Conservation (phyloP, 2,329 filamentous ascomycete species). For the Atkinsonella hypoxylon region DNA sequence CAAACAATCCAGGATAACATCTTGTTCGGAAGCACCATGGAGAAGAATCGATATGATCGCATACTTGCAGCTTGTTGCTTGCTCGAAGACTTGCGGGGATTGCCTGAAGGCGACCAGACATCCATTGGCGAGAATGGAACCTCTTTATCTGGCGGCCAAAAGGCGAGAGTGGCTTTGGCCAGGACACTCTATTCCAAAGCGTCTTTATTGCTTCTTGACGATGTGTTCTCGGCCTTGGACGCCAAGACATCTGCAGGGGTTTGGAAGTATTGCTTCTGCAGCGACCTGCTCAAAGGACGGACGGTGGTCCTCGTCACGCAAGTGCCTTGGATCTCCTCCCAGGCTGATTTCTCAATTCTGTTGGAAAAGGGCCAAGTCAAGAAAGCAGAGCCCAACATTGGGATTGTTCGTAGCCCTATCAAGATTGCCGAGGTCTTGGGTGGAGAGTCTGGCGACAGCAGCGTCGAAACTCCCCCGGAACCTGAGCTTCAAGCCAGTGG, state of each 20-base stretch:
- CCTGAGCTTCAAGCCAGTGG: constrained; percentile 17
- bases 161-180: constrained; percentile 43
- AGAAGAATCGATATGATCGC: constrained; percentile 39
- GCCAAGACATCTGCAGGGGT: constrained; percentile 43
- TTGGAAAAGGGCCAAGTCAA: constrained; percentile 35
- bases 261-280: constrained; percentile 46
- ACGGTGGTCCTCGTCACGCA: constrained; percentile 48
- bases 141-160: constrained; percentile 44
- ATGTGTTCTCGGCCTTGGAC: constrained; percentile 48
- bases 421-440: constrained; percentile 26
- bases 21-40: constrained; percentile 38
- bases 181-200: constrained; percentile 46
- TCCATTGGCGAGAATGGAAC: constrained; percentile 42
- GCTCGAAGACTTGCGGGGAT: constrained; percentile 35
- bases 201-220: constrained; percentile 42
- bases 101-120: constrained; percentile 38
- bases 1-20: constrained; percentile 44
- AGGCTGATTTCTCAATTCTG: constrained; percentile 34
- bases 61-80: constrained; percentile 46
- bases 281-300: constrained; percentile 38
- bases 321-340: constrained; percentile 38
- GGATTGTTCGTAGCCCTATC: constrained; percentile 32
- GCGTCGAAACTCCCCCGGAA: constrained; percentile 14
- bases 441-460: constrained; percentile 23
- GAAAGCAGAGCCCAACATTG: constrained; percentile 31